Evolutionary conservation across 768 basidiomycete species (phyloP).

Genomic region (Hortiboletus flavorubellus): DNA sequence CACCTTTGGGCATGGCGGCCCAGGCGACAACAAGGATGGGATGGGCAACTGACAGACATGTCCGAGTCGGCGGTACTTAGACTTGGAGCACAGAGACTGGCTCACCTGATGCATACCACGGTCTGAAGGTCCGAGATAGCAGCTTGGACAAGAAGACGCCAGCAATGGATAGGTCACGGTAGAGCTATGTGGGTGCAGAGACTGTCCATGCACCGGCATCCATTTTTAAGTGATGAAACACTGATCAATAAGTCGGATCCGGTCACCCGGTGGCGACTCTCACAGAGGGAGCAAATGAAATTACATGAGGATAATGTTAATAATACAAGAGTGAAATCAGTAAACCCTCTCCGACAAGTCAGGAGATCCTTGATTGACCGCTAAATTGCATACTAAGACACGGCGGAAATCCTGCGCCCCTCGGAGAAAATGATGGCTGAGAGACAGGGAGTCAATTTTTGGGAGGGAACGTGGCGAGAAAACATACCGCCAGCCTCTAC

Average conservation of each 20-base stretch:
- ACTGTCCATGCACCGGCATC: neutral
- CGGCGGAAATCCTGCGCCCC: neutral
- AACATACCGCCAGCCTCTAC: neutral
- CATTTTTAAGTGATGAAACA: neutral
- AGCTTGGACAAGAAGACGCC: neutral
- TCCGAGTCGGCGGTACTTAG: too few species aligned
- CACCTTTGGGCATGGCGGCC: too few species aligned
- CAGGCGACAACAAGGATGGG: too few species aligned
- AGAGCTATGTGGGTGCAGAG: neutral
- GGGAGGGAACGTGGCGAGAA: neutral
- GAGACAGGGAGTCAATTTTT: neutral
- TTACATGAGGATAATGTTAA: constrained; percentile 11
- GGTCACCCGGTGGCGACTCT: too few species aligned
- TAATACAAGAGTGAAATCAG: constrained; percentile 18
- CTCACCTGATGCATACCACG: too few species aligned
- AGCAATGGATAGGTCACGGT: too few species aligned
- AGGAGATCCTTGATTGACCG: neutral
- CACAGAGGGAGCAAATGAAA: neutral
- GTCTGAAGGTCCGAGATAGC: neutral
- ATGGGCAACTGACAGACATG: too few species aligned
- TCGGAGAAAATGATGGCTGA: neutral
- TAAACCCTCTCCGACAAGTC: neutral
- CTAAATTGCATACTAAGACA: neutral
- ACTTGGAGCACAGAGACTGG: neutral
- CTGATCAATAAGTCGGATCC: neutral